These are phyloP conservation scores for Lichtheimia ramosa DNA, from an alignment of 371 early-diverging fungal species.

Conservation along the genomic window DNA sequence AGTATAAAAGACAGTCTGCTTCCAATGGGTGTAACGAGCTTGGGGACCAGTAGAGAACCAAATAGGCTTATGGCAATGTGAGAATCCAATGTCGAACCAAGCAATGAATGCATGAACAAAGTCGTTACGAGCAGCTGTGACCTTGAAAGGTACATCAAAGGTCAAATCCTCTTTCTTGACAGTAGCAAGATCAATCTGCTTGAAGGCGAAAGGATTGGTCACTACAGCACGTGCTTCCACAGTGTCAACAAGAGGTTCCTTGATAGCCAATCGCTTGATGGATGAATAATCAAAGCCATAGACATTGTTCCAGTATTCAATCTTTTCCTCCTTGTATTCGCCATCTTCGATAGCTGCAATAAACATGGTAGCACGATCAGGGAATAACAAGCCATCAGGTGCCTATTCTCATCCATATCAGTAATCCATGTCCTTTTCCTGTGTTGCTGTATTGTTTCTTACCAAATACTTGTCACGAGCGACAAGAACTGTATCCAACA, in stretches of 20 bases:
- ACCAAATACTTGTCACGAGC: slow-evolving; percentile 94
- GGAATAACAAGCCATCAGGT: slow-evolving; percentile 85
- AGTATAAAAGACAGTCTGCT: slow-evolving; percentile 95
- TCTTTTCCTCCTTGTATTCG: slow-evolving; percentile 92
- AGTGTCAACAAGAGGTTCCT: slow-evolving; percentile 92
- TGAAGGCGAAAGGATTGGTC: slow-evolving; percentile 72
- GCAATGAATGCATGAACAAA: slow-evolving; percentile 89
- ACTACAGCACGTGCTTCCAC: slow-evolving; percentile 82
- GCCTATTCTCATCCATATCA: slow-evolving; percentile 18
- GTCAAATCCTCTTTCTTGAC: slow-evolving; percentile 84
- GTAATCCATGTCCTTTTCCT: too few relatives aligned
- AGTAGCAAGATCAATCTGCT: slow-evolving; percentile 79
- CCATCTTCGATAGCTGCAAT: slow-evolving; percentile 93
- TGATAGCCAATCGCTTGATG: slow-evolving; percentile 86
- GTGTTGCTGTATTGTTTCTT: slow-evolving; percentile 3
- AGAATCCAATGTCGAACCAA: slow-evolving; percentile 95
- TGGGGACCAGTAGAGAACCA: slow-evolving; percentile 90
- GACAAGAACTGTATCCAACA: slow-evolving; percentile 96
- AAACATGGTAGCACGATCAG: slow-evolving; percentile 89
- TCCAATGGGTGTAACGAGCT: slow-evolving; percentile 96
- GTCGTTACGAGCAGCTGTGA: slow-evolving; percentile 78
- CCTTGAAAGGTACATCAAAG: slow-evolving; percentile 77
- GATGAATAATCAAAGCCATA: slow-evolving; percentile 91
- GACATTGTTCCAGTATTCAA: slow-evolving; percentile 91
- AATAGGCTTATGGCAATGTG: slow-evolving; percentile 83